Base-by-base conservation (phyloP, 2,329 filamentous ascomycete genomes). In the Pseudogymnoascus destructans region DNA sequence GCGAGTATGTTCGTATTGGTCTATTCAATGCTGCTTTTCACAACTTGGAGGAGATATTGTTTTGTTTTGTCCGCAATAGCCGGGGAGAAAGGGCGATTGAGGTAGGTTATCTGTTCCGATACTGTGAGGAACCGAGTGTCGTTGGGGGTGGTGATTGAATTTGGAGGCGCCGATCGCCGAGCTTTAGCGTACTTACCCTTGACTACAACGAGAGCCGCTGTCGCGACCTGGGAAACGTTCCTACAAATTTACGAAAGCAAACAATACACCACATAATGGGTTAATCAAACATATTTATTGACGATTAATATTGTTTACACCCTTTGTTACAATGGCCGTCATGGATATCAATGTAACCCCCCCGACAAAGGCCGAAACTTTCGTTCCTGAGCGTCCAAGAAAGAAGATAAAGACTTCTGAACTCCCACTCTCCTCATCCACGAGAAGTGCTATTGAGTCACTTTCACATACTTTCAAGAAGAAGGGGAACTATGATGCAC, bases 391-490 rank as follows among this genome's bases (percentile, higher is more conserved):
- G 15, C 46, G 23, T 3, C 54, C 60, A 21, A 66, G 66, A 49
- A 69, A 69, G 64, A 86, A 82, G 66, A 81, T 85, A 69, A 89
- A 89, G 70, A 80, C 86, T 2, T 85, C 84, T 0, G 87, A 92
- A 64, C 76, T 92, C 15, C 87, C 87, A 1, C 73, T 91, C 17
- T 80, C 86, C 4, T 85, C 84, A 2, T 79, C 82, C n/a, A 87
- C 88, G 57, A 79, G 86, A 63, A 79, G 80, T 1, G 83, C 85
- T 1, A 89, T 92, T 59, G 87, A 91, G 65, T 79, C 78, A 13
- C 78, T 92, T 19, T 80, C 87, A n/a, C 84, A 88, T 67, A 85
- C 80, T 9, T 92, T 91, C 74, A 91, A 91, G 72, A 92, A 91
- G 73, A 89, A 89, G 71, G 88, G 88, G 61, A 86, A 86, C 59